Evolutionary conservation across 768 basidiomycete genomes (phyloP).

Genomic region (Termitomyces sp.): DNA sequence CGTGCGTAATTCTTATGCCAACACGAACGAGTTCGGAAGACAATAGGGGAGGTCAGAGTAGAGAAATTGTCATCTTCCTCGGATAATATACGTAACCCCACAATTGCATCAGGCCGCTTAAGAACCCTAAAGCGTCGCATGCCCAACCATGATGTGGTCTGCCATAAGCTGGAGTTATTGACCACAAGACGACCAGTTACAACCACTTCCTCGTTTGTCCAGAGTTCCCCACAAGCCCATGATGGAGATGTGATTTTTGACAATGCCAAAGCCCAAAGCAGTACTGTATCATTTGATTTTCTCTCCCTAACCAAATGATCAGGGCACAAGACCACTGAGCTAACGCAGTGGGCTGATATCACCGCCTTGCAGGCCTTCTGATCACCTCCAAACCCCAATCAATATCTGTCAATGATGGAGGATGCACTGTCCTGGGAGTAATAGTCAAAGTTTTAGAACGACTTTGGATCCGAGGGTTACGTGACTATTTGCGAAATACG

Average conservation of each 20-base stretch:
- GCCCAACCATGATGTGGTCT: neutral
- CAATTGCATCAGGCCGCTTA: neutral
- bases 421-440: neutral
- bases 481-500: neutral
- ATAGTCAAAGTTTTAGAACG: neutral
- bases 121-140: neutral
- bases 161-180: neutral
- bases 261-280: neutral
- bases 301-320: conserved; percentile 3
- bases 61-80: neutral
- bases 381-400: neutral
- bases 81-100: neutral
- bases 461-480: neutral
- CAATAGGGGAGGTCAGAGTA: too few relatives aligned
- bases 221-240: neutral
- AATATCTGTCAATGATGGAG: neutral
- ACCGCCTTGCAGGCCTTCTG: neutral
- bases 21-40: too few relatives aligned
- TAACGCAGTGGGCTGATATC: neutral
- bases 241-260: neutral
- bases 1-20: neutral
- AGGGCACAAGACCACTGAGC: neutral
- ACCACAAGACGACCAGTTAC: neutral
- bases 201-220: neutral
- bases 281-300: neutral